These are phyloP conservation scores for Penicillium verhagenii DNA, from an alignment of 495 filamentous ascomycete genomes.

Conservation along the genomic window DNA sequence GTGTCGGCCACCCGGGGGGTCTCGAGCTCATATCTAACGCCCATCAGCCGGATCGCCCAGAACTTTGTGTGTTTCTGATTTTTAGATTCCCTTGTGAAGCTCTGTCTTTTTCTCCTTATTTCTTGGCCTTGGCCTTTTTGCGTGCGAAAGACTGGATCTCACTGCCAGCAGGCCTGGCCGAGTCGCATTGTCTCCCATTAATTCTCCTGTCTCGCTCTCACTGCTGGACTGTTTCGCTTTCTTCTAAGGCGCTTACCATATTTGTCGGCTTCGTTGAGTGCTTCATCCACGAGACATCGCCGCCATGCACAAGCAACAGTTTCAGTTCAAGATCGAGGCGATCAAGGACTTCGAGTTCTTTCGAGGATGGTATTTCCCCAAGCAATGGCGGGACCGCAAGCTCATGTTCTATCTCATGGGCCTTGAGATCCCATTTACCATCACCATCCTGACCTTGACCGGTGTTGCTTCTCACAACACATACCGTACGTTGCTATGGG, in stretches of 20 bases:
- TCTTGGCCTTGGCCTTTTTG: slow-evolving; percentile 13
- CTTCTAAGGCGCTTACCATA: not conserved
- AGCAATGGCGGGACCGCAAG: slow-evolving; percentile 64
- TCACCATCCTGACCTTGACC: slow-evolving; percentile 74
- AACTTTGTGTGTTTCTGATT: slow-evolving; percentile 14
- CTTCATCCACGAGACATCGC: slow-evolving; percentile 2
- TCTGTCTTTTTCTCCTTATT: not conserved
- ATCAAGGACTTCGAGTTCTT: slow-evolving; percentile 8
- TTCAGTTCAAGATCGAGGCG: slow-evolving; percentile 2
- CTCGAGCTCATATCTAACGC: slow-evolving; percentile 31
- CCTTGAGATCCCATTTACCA: slow-evolving; percentile 65
- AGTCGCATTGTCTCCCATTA: slow-evolving; percentile 18
- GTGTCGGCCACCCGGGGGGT: slow-evolving; percentile 15
- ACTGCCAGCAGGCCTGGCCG: slow-evolving; percentile 45
- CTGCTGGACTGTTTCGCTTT: not conserved
- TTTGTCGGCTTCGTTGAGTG: not conserved
- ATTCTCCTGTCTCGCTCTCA: not conserved
- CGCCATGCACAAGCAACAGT: slow-evolving; percentile 21
- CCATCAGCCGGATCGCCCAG: slow-evolving; percentile 23
- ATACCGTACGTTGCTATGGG: slow-evolving; percentile 79
- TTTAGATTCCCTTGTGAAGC: not conserved
- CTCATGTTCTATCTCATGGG: slow-evolving; percentile 65
- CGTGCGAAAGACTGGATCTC: slow-evolving; percentile 34
- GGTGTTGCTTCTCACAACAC: slow-evolving; percentile 77
- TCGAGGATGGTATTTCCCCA: slow-evolving; percentile 35